These are phyloP conservation scores for Lipomyces yamadae DNA, from an alignment of 805 yeast species.

Conservation along the genomic window DNA sequence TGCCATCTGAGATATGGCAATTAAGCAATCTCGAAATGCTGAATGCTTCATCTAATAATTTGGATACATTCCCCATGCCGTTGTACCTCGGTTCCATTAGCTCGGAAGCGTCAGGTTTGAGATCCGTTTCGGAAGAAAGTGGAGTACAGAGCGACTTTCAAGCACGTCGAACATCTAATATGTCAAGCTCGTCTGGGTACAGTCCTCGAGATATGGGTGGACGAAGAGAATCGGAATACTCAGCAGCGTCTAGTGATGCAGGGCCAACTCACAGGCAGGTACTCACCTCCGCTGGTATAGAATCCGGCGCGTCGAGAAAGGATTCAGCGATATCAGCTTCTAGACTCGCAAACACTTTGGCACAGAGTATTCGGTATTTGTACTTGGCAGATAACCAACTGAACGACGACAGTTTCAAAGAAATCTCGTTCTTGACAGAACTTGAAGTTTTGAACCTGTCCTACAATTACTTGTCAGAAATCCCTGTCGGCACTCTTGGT, in stretches of 20 bases:
- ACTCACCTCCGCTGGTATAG: constrained; percentile 5
- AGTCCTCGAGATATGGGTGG: constrained; percentile 21
- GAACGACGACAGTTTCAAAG: constrained; percentile 74
- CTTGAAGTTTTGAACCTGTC: constrained; percentile 73
- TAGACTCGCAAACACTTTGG: constrained; percentile 42
- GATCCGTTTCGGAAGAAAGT: constrained; percentile 26
- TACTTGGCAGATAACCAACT: constrained; percentile 83
- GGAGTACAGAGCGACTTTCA: not conserved
- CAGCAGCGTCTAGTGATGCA: constrained; percentile 12
- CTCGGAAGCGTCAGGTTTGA: constrained; percentile 11
- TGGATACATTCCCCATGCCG: constrained; percentile 59
- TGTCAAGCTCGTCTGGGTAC: constrained; percentile 25
- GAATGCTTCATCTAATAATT: constrained; percentile 75
- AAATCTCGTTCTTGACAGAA: constrained; percentile 61
- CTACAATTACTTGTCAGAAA: constrained; percentile 81
- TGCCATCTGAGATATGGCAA: constrained; percentile 72
- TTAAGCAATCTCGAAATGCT: constrained; percentile 60
- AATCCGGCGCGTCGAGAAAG: constrained; percentile 21
- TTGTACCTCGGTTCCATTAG: constrained; percentile 18
- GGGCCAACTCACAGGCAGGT: constrained; percentile 3
- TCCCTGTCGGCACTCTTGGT: constrained; percentile 73
- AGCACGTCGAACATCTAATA: constrained; percentile 20
- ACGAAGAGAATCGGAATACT: constrained; percentile 5
- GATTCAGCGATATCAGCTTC: constrained; percentile 30
- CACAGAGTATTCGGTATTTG: constrained; percentile 60